phyloP scores from a whole-genome alignment of 208 protist genomes.

The Tritrichomonas foetus region DNA sequence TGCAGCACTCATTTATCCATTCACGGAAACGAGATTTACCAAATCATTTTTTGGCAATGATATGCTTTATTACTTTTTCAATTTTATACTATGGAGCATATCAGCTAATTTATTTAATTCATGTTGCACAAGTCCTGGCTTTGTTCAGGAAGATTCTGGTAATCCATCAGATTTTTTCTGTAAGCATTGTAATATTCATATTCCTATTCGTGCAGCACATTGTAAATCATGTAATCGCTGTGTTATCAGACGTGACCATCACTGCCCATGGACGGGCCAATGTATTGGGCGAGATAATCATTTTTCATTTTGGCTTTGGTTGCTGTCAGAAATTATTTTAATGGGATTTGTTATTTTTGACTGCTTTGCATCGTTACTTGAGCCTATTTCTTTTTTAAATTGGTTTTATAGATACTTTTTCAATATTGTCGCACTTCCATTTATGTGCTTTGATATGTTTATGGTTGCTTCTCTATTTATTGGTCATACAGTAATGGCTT shows the following conservation, averaged over 20 bases:
- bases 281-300: constrained; percentile 34
- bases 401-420: background rate
- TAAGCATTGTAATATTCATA: background rate
- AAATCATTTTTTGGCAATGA: too few relatives aligned
- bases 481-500: background rate
- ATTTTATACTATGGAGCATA: too few relatives aligned
- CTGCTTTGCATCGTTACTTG: background rate
- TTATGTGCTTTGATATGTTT: too few relatives aligned
- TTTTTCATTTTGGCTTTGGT: background rate
- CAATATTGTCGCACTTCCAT: background rate
- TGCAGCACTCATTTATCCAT: too few relatives aligned
- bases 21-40: too few relatives aligned
- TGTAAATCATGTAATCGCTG: background rate
- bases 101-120: too few relatives aligned
- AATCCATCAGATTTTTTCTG: too few relatives aligned
- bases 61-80: too few relatives aligned
- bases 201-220: background rate
- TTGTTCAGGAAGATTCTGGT: too few relatives aligned
- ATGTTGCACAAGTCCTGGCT: too few relatives aligned
- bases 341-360: background rate
- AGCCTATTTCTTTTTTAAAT: background rate
- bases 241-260: background rate
- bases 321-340: background rate
- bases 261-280: constrained; percentile 1
- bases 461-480: background rate